phyloP scores from a whole-genome alignment of 1,284 basidiomycete genomes.

The Fomitopsis betulina region DNA sequence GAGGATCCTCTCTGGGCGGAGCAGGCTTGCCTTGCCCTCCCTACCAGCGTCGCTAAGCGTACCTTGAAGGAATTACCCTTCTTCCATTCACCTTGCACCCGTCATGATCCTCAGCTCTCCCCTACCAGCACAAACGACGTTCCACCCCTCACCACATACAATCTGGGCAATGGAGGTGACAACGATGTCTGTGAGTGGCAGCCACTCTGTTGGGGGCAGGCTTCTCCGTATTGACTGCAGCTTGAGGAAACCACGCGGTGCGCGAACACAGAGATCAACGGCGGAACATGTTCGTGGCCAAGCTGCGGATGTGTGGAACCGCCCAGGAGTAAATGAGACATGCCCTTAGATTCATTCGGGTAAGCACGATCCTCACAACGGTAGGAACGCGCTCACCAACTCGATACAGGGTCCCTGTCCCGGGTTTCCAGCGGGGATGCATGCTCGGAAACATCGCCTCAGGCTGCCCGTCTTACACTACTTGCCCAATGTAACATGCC shows the following conservation, averaged over 20 bases:
- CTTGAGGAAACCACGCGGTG: slow-evolving; percentile 1
- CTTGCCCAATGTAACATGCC: not conserved
- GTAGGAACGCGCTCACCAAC: not conserved
- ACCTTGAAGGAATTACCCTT: not conserved
- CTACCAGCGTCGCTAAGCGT: not conserved
- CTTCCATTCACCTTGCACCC: not conserved
- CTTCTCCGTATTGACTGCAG: not conserved
- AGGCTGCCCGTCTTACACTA: not conserved
- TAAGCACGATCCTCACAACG: not conserved
- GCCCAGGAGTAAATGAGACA: slow-evolving; percentile 4
- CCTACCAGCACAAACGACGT: slow-evolving; percentile 5
- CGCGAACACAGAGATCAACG: slow-evolving; percentile 1
- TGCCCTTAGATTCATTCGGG: not conserved
- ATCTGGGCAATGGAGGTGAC: slow-evolving; percentile 2
- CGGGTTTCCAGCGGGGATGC: not conserved
- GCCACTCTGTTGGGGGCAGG: not conserved
- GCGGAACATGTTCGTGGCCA: slow-evolving; percentile 8
- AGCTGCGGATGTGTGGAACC: slow-evolving; percentile 5
- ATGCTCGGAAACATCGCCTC: not conserved
- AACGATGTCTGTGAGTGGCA: slow-evolving; percentile 3
- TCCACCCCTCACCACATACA: slow-evolving; percentile 4
- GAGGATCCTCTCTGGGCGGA: not conserved
- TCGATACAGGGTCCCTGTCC: not conserved
- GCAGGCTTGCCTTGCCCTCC: not conserved
- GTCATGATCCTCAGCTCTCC: slow-evolving; percentile 6